Conservation (phyloP, 192 early-diverging fungal genomes). For the Umbelopsis vinacea region DNA sequence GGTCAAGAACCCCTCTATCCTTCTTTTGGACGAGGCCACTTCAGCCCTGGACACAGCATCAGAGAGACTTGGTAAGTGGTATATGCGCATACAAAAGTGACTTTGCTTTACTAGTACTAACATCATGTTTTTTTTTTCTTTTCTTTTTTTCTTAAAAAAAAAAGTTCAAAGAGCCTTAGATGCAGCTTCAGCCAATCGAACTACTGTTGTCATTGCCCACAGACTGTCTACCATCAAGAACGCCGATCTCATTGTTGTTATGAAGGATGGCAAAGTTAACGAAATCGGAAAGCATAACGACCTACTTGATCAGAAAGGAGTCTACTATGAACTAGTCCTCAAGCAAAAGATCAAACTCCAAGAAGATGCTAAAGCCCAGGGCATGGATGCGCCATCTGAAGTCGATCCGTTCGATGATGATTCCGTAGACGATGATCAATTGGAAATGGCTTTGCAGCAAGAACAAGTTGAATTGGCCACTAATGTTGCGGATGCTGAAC, state of each 20-base stretch:
- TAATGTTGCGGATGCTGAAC: slow-evolving; percentile 8
- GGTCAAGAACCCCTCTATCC: slow-evolving; percentile 83
- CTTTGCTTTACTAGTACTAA: neutral
- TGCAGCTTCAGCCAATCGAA: slow-evolving; percentile 69
- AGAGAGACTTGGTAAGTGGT: slow-evolving; percentile 53
- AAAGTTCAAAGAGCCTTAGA: slow-evolving; percentile 82
- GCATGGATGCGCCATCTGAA: neutral
- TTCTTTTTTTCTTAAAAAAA: no score
- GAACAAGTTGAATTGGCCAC: slow-evolving; percentile 44
- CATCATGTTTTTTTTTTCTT: no score
- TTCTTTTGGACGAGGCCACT: slow-evolving; percentile 55
- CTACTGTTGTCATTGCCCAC: slow-evolving; percentile 90
- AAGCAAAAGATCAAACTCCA: slow-evolving; percentile 59
- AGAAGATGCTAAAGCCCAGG: slow-evolving; percentile 15
- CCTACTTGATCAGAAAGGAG: slow-evolving; percentile 63
- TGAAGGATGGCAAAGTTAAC: slow-evolving; percentile 68
- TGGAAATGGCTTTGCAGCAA: slow-evolving; percentile 43
- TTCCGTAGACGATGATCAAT: slow-evolving; percentile 16
- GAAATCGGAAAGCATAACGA: slow-evolving; percentile 80
- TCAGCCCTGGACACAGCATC: slow-evolving; percentile 82
- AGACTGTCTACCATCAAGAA: slow-evolving; percentile 88
- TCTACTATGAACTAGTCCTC: slow-evolving; percentile 66
- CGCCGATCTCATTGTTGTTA: slow-evolving; percentile 85
- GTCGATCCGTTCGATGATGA: slow-evolving; percentile 15
- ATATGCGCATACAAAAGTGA: neutral